Conservation (phyloP, 805 yeast species). For the Cyberlindnera xishuangbannaensis region DNA sequence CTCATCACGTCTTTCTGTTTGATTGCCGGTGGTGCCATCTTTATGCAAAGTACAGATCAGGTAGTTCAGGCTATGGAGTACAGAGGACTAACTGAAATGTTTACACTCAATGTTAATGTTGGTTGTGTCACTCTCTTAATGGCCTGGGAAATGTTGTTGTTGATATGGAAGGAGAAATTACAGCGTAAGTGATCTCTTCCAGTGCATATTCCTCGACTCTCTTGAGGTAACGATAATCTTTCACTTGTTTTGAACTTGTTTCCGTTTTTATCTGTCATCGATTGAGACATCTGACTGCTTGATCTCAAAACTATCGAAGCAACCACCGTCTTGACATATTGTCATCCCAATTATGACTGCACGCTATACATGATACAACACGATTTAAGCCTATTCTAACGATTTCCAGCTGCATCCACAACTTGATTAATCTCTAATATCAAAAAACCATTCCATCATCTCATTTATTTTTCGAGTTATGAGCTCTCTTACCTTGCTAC, state of each 20-base stretch:
- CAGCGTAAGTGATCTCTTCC: conserved; percentile 18
- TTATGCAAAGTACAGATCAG: conserved; percentile 89
- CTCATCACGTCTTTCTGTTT: conserved; percentile 72
- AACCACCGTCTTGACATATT: no score
- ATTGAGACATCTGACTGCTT: background rate
- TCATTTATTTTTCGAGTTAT: no score
- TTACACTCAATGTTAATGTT: conserved; percentile 79
- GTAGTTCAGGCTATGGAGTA: conserved; percentile 75
- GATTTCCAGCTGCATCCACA: no score
- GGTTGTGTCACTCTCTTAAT: conserved; percentile 73
- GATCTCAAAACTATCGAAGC: no score
- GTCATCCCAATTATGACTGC: no score
- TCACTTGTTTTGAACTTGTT: background rate
- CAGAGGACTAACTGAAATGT: conserved; percentile 83
- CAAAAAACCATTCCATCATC: no score
- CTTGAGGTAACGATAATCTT: no score
- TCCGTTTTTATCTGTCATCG: background rate
- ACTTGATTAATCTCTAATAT: no score
- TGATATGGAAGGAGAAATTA: conserved; percentile 55
- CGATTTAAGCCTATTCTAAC: no score
- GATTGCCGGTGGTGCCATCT: conserved; percentile 83
- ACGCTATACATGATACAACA: no score
- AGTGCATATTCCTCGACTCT: conserved; percentile 1
- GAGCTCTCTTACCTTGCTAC: no score
- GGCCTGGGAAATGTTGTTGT: conserved; percentile 80